phyloP scores from a whole-genome alignment of 768 basidiomycete genomes.

The Lentinula lateritia region DNA sequence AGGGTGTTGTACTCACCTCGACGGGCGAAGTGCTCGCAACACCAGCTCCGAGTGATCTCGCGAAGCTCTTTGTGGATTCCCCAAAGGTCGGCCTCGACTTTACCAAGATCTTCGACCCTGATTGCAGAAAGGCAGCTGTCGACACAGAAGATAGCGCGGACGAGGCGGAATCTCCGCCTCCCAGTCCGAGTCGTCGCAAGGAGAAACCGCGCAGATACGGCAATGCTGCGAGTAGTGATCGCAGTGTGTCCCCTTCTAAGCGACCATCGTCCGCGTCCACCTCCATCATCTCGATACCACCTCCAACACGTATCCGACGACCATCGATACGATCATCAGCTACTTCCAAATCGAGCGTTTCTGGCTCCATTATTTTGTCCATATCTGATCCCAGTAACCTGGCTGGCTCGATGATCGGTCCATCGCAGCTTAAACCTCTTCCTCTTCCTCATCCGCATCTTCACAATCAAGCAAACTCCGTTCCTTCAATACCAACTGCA shows the following conservation, averaged over 20 bases:
- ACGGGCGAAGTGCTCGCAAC: constrained; percentile 74
- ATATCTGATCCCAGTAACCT: constrained; percentile 34
- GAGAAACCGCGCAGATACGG: constrained; percentile 26
- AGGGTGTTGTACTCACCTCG: constrained; percentile 72
- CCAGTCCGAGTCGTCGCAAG: constrained; percentile 42
- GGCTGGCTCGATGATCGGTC: constrained; percentile 8
- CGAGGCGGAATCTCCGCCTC: constrained; percentile 32
- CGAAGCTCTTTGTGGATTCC: constrained; percentile 60
- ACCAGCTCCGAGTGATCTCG: constrained; percentile 61
- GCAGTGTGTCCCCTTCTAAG: constrained; percentile 17
- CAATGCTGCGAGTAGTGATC: constrained; percentile 17
- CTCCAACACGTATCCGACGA: constrained; percentile 47
- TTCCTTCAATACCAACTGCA: constrained; percentile 13
- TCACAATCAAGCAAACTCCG: constrained; percentile 11
- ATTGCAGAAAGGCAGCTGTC: constrained; percentile 17
- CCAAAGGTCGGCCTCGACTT: constrained; percentile 73
- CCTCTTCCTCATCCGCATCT: constrained; percentile 42
- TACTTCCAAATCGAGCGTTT: neutral
- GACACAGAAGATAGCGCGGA: constrained; percentile 20
- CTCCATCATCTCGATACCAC: constrained; percentile 16
- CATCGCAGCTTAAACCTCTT: constrained; percentile 18
- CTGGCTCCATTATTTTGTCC: constrained; percentile 25
- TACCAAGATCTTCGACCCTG: constrained; percentile 71
- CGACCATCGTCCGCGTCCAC: constrained; percentile 18
- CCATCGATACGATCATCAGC: constrained; percentile 48